Percentiles rank a stretch among this genome's conserved stretches.
Conservation (phyloP, 1,139 yeast species). For the Taiozyma sp. region DNA sequence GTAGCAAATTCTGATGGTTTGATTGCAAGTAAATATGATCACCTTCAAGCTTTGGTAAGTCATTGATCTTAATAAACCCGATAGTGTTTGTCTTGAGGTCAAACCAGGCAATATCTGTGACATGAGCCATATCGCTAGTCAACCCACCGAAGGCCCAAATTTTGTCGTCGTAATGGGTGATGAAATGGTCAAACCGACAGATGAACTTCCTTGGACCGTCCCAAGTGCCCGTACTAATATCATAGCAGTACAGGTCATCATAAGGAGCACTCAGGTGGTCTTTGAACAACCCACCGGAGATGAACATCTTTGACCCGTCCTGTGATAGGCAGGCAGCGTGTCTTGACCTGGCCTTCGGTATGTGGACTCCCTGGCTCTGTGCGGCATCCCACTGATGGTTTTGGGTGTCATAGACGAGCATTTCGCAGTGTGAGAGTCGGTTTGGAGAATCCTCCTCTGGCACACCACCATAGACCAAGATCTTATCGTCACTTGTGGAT, state of each 20-base stretch:
- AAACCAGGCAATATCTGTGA: constrained; percentile 39
- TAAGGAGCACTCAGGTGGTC: constrained; percentile 32
- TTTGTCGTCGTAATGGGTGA: constrained; percentile 40
- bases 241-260: constrained; percentile 45
- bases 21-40: constrained; percentile 31
- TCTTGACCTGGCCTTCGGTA: constrained; percentile 34
- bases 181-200: constrained; percentile 49
- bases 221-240: constrained; percentile 43
- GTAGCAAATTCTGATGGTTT: constrained; percentile 19
- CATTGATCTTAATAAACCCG: constrained; percentile 37
- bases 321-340: constrained; percentile 55
- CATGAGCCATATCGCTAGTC: constrained; percentile 51
- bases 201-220: constrained; percentile 46
- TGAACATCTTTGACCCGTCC: constrained; percentile 42
- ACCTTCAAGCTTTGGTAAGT: constrained; percentile 27
- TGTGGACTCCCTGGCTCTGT: constrained; percentile 19
- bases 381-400: constrained; percentile 22
- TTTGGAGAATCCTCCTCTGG: constrained; percentile 33
- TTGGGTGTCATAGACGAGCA: constrained; percentile 23
- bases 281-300: constrained; percentile 48
- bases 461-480: constrained; percentile 54
- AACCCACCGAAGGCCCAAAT: constrained; percentile 61
- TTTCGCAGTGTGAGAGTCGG: constrained; percentile 16
- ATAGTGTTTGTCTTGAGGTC: constrained; percentile 41
- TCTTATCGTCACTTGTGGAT: constrained; percentile 37